Evolutionary conservation across 2,329 filamentous ascomycete genomes (phyloP).

Genomic region (Colletotrichum eleusines): DNA sequence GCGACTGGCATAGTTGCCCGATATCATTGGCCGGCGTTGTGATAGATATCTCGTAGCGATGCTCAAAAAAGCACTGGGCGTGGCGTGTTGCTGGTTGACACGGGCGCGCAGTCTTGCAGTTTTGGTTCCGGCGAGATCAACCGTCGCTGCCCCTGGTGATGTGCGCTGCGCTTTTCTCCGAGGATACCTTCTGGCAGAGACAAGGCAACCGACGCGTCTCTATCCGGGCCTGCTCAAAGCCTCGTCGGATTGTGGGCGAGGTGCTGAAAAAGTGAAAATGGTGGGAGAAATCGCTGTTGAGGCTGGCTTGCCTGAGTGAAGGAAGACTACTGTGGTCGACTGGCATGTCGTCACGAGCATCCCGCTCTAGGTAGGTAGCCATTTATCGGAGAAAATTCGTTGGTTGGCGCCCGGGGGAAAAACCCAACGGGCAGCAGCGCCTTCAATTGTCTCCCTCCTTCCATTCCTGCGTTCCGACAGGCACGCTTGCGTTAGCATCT

Average conservation of each 20-base stretch:
- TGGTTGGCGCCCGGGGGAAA: not conserved
- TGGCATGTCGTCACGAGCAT: not conserved
- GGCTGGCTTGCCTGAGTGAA: not conserved
- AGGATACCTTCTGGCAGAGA: not conserved
- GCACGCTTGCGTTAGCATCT: constrained; percentile 21
- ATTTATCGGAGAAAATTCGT: not conserved
- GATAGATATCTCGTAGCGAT: not conserved
- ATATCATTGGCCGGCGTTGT: not conserved
- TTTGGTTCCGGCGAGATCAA: not conserved
- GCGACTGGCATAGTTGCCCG: not conserved
- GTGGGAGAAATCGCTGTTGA: not conserved
- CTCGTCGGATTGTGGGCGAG: not conserved
- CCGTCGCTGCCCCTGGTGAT: not conserved
- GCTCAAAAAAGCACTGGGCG: too few relatives aligned
- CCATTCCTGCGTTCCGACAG: constrained; percentile 16
- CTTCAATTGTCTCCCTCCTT: not conserved
- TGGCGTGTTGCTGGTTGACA: too few relatives aligned
- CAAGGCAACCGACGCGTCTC: too few relatives aligned
- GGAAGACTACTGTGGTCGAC: not conserved
- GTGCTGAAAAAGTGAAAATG: not conserved
- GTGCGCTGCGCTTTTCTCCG: not conserved
- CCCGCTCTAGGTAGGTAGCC: not conserved
- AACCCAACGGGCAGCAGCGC: not conserved
- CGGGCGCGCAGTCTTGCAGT: too few relatives aligned
- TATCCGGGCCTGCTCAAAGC: not conserved